These are phyloP conservation scores for Penicillium lagena DNA, from an alignment of 495 filamentous ascomycete species.

Conservation along the genomic window DNA sequence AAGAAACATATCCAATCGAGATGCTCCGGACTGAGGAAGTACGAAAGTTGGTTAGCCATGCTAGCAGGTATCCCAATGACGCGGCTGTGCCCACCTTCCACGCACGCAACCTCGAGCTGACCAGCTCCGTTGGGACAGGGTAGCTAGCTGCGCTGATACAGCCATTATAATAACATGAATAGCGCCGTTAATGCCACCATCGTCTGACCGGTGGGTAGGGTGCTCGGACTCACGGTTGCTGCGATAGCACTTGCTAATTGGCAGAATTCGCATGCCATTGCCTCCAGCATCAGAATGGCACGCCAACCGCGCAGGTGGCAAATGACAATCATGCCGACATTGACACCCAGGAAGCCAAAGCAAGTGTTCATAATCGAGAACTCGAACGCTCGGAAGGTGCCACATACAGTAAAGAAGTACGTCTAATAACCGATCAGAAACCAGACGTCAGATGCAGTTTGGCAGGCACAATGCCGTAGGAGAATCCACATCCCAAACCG, in stretches of 20 bases:
- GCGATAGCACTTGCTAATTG: conserved; percentile 46
- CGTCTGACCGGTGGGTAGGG: conserved; percentile 7
- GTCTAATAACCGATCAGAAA: conserved; percentile 59
- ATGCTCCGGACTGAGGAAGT: conserved; percentile 53
- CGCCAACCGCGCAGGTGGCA: conserved; percentile 48
- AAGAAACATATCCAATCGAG: conserved; percentile 41
- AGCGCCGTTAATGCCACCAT: conserved; percentile 9
- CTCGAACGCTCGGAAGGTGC: conserved; percentile 50
- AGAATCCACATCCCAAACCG: too few relatives aligned
- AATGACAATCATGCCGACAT: conserved; percentile 47
- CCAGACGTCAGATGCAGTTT: conserved; percentile 54
- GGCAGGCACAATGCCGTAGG: conserved; percentile 20
- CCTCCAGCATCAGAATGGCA: conserved; percentile 44
- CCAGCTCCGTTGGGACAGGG: conserved; percentile 36
- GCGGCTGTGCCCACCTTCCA: conserved; percentile 46
- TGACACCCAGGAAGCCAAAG: conserved; percentile 48
- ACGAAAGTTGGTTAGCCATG: conserved; percentile 54
- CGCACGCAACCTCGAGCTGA: conserved; percentile 41
- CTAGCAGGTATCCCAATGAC: conserved; percentile 38
- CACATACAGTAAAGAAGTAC: conserved; percentile 58
- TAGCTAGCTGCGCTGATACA: conserved; percentile 28
- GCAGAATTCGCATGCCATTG: conserved; percentile 44
- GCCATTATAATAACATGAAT: conserved; percentile 12
- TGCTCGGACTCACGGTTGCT: conserved; percentile 5
- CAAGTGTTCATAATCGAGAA: conserved; percentile 51